phyloP scores from a whole-genome alignment of 306 rosid genomes.

The Crataegus laevigata region DNA sequence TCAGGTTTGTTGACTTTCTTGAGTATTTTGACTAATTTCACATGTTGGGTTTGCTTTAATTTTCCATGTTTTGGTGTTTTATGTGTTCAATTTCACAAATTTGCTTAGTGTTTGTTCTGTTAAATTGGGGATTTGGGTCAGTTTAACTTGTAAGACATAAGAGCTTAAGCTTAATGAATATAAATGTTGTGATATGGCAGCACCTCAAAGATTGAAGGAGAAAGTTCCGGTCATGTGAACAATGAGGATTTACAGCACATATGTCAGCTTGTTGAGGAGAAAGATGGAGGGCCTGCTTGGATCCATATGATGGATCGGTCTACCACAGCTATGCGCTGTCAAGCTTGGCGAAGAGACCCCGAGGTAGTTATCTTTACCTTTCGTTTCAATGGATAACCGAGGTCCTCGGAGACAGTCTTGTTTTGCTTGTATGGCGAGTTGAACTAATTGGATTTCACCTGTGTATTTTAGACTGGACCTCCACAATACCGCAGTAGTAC shows the following conservation, averaged over 20 bases:
- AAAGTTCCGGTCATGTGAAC: constrained; percentile 24
- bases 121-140: neutral
- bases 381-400: neutral
- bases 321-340: constrained; percentile 59
- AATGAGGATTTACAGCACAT: constrained; percentile 41
- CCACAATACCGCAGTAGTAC: constrained; percentile 53
- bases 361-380: constrained; percentile 22
- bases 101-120: neutral
- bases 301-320: constrained; percentile 94
- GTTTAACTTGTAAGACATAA: neutral
- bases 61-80: neutral
- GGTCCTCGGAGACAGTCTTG: neutral
- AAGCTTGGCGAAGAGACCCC: constrained; percentile 64
- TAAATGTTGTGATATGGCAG: constrained; percentile 16
- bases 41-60: neutral
- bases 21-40: neutral
- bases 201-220: constrained; percentile 30
- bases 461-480: constrained; percentile 40
- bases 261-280: constrained; percentile 42
- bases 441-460: constrained; percentile 6
- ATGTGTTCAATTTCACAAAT: neutral
- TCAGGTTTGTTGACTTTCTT: constrained; percentile 37
- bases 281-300: constrained; percentile 88
- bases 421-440: neutral
- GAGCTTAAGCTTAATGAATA: neutral